Evolutionary conservation across 2,329 filamentous ascomycete genomes (phyloP).

Genomic region (Golovinomyces cichoracearum): DNA sequence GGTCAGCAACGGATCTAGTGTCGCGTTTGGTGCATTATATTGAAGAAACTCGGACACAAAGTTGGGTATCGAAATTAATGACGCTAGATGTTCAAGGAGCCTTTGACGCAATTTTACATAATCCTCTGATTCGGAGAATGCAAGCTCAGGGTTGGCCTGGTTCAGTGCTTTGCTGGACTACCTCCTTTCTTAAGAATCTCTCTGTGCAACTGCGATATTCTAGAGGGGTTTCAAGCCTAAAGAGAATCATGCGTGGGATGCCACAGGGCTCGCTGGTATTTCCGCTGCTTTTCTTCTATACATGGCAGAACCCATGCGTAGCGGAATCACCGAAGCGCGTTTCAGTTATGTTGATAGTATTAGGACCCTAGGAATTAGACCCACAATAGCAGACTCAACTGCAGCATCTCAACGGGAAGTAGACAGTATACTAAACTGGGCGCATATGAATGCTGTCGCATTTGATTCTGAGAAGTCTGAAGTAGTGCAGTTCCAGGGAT

Average conservation of each 20-base stretch:
- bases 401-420: background rate
- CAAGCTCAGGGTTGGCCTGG: background rate
- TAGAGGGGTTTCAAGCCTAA: background rate
- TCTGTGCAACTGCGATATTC: background rate
- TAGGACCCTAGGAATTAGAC: background rate
- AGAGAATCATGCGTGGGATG: background rate
- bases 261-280: background rate
- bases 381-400: background rate
- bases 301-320: background rate
- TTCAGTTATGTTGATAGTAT: background rate
- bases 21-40: background rate
- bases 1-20: background rate
- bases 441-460: too few relatives aligned
- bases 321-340: background rate
- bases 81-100: background rate
- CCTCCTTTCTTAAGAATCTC: background rate
- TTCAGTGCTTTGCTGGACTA: background rate
- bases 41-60: background rate
- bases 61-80: background rate
- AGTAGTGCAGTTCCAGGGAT: too few relatives aligned
- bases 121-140: background rate
- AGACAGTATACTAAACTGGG: too few relatives aligned
- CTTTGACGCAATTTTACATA: background rate
- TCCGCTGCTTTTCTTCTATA: background rate
- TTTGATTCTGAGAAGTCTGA: too few relatives aligned